Conservation (phyloP, 2,329 filamentous ascomycete species). For the Drechslerella coelobrocha region DNA sequence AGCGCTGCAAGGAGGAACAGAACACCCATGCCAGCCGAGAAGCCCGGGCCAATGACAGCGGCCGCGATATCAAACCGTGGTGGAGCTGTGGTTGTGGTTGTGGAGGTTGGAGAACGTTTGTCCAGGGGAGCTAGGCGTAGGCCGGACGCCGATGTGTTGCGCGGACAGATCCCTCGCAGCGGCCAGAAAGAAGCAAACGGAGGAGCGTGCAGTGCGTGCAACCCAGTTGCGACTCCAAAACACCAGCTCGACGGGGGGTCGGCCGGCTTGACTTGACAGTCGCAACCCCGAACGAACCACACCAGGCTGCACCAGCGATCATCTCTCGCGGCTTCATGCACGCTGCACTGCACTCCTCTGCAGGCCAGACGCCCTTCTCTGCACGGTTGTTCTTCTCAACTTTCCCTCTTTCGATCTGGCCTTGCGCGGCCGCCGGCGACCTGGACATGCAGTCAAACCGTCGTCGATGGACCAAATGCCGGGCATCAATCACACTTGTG, state of each 20-base stretch:
- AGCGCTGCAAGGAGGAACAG: conserved; percentile 25
- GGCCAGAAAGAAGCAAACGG: not conserved
- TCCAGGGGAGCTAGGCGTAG: conserved; percentile 28
- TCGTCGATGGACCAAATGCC: not conserved
- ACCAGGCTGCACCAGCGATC: conserved; percentile 43
- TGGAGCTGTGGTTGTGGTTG: conserved; percentile 21
- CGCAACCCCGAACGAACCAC: conserved; percentile 17
- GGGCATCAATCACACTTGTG: not conserved
- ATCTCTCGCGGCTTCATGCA: conserved; percentile 34
- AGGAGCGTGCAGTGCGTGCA: not conserved
- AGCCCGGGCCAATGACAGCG: conserved; percentile 39
- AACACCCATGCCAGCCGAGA: not conserved
- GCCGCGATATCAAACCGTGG: conserved; percentile 34
- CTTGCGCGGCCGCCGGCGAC: not conserved
- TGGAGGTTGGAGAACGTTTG: not conserved
- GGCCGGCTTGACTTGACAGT: conserved; percentile 43
- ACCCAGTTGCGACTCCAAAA: no score
- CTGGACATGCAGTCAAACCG: not conserved
- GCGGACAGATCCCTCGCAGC: not conserved
- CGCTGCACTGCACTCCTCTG: conserved; percentile 21
- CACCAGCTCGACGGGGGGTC: no score
- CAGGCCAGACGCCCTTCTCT: conserved; percentile 42
- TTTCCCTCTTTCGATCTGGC: not conserved
- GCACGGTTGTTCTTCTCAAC: not conserved
- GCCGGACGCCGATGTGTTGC: conserved; percentile 47